phyloP scores from a whole-genome alignment of 495 filamentous ascomycete species.

The Trichoderma gamsii region DNA sequence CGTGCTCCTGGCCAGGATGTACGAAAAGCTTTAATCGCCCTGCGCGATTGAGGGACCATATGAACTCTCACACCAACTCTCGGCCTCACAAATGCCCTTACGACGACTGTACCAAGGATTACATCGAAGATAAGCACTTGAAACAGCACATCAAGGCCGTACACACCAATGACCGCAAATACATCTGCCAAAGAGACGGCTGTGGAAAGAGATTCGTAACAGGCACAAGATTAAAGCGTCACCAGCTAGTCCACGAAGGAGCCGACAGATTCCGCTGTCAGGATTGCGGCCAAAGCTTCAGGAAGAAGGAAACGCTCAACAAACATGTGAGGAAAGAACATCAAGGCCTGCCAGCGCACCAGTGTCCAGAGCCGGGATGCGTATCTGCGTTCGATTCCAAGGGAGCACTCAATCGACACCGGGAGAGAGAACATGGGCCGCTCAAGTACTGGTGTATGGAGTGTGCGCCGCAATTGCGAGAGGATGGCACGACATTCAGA shows the following conservation, averaged over 20 bases:
- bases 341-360: slow-evolving; percentile 59
- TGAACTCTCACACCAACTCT: slow-evolving; percentile 74
- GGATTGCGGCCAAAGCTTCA: slow-evolving; percentile 71
- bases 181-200: slow-evolving; percentile 60
- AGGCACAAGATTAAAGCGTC: slow-evolving; percentile 62
- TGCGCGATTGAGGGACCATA: slow-evolving; percentile 68
- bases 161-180: slow-evolving; percentile 65
- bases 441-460: slow-evolving; percentile 66
- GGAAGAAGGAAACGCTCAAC: slow-evolving; percentile 82
- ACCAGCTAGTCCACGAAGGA: slow-evolving; percentile 61
- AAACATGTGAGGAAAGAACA: slow-evolving; percentile 73
- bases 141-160: slow-evolving; percentile 74
- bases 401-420: slow-evolving; percentile 62
- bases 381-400: slow-evolving; percentile 63
- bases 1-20: slow-evolving; percentile 64
- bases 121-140: slow-evolving; percentile 74
- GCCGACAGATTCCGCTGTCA: slow-evolving; percentile 64
- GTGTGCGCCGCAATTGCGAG: slow-evolving; percentile 39
- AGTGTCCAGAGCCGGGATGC: slow-evolving; percentile 64
- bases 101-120: slow-evolving; percentile 69
- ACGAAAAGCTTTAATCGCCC: slow-evolving; percentile 82
- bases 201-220: slow-evolving; percentile 81
- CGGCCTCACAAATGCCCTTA: slow-evolving; percentile 64
- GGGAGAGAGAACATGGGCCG: slow-evolving; percentile 60
- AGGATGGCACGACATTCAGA: slow-evolving; percentile 24